These are phyloP conservation scores for Candida nitratophila DNA, from an alignment of 805 yeast species.

Conservation along the genomic window DNA sequence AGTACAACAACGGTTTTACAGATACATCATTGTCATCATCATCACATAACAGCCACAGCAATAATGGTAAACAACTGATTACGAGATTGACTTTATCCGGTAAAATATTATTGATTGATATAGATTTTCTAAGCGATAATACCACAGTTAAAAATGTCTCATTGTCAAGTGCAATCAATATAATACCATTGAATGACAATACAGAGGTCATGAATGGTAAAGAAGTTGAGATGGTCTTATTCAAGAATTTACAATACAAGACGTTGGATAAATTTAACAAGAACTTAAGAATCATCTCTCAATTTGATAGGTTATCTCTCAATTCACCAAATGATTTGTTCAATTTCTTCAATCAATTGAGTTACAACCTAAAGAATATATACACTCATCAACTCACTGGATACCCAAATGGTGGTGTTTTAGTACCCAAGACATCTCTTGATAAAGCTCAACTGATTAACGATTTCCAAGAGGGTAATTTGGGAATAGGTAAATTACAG, in stretches of 20 bases:
- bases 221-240: constrained; percentile 20
- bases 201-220: constrained; percentile 16
- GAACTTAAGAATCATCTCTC: constrained; percentile 24
- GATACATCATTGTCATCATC: neutral
- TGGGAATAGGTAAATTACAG: constrained; percentile 21
- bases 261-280: constrained; percentile 27
- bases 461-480: constrained; percentile 14
- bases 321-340: constrained; percentile 25
- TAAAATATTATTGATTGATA: constrained; percentile 27
- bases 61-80: constrained; percentile 14
- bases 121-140: constrained; percentile 22
- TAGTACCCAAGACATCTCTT: neutral
- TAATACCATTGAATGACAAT: constrained; percentile 18
- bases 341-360: constrained; percentile 22
- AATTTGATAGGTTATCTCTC: constrained; percentile 23
- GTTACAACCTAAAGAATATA: constrained; percentile 16
- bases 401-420: neutral
- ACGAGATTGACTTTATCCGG: constrained; percentile 29
- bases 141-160: constrained; percentile 20
- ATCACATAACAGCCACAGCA: neutral
- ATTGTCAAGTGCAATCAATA: constrained; percentile 23
- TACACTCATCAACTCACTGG: constrained; percentile 7
- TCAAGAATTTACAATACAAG: constrained; percentile 18
- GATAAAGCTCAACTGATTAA: neutral
- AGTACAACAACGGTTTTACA: neutral